Conservation (phyloP, 2,329 filamentous ascomycete species). For the Chaetomium strumarium region DNA sequence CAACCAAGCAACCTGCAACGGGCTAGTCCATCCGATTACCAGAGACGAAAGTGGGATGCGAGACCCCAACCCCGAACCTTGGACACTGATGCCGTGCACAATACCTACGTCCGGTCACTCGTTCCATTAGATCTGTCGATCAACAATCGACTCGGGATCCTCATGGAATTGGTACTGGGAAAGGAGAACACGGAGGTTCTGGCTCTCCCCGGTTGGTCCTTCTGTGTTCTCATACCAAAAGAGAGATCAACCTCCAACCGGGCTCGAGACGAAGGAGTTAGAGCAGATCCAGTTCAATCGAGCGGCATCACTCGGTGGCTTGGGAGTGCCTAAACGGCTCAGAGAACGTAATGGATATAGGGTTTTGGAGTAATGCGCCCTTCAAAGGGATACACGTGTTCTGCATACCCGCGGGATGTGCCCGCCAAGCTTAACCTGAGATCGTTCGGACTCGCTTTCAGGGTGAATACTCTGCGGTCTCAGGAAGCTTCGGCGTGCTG, state of each 20-base stretch:
- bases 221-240: too few relatives aligned
- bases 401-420: conserved; percentile 1
- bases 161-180: too few relatives aligned
- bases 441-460: not conserved
- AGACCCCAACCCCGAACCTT: not conserved
- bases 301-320: not conserved
- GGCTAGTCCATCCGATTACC: not conserved
- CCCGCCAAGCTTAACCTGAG: not conserved
- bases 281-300: not conserved
- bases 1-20: not conserved
- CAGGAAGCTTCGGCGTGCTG: not conserved
- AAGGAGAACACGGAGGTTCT: too few relatives aligned
- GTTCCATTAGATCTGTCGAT: too few relatives aligned
- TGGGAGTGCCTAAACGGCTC: not conserved
- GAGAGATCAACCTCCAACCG: not conserved
- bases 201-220: too few relatives aligned
- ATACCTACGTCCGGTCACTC: too few relatives aligned
- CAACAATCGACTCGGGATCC: too few relatives aligned
- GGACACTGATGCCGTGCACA: too few relatives aligned
- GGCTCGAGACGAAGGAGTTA: not conserved
- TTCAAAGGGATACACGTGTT: conserved; percentile 5
- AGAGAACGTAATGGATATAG: not conserved
- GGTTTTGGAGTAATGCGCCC: not conserved
- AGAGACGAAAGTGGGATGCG: not conserved
- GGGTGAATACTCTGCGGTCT: not conserved